A percentile compares a stretch with the other conserved stretches of the same genome.
These are phyloP conservation scores for Bacidia gigantensis DNA, from an alignment of 495 filamentous ascomycete species.

Conservation along the genomic window DNA sequence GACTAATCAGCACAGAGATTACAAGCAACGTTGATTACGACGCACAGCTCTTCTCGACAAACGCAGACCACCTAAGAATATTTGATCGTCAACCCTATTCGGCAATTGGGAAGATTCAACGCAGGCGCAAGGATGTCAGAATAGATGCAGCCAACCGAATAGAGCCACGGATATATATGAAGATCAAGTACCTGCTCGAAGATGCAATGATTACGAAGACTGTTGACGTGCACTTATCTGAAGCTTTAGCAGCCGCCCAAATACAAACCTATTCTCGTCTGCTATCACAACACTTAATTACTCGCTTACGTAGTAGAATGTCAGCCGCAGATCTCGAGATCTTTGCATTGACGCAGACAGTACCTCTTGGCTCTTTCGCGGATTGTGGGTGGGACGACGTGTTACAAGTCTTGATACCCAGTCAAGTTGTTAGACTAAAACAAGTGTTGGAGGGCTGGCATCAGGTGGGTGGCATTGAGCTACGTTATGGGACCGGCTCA, in stretches of 20 bases:
- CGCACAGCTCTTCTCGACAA: conserved; percentile 44
- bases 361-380: conserved; percentile 29
- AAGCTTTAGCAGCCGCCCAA: conserved; percentile 30
- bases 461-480: conserved; percentile 25
- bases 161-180: neutral
- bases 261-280: conserved; percentile 33
- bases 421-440: conserved; percentile 23
- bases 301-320: conserved; percentile 36
- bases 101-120: conserved; percentile 64
- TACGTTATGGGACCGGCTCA: too few species aligned
- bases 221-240: conserved; percentile 29
- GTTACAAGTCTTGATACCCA: conserved; percentile 28
- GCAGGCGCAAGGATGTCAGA: neutral
- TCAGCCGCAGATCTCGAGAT: conserved; percentile 43
- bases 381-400: conserved; percentile 30
- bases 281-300: conserved; percentile 37
- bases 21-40: conserved; percentile 54
- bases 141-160: neutral
- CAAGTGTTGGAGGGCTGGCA: conserved; percentile 37
- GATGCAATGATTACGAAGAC: conserved; percentile 24
- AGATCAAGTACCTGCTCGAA: neutral
- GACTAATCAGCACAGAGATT: conserved; percentile 57
- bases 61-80: conserved; percentile 44
- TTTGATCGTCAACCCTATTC: conserved; percentile 72
- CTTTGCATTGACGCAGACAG: conserved; percentile 32